Evolutionary conservation across 1,284 basidiomycete genomes (phyloP), one percentile per base, ranked within the genome.

Genomic region (Puccinia novopanici): DNA sequence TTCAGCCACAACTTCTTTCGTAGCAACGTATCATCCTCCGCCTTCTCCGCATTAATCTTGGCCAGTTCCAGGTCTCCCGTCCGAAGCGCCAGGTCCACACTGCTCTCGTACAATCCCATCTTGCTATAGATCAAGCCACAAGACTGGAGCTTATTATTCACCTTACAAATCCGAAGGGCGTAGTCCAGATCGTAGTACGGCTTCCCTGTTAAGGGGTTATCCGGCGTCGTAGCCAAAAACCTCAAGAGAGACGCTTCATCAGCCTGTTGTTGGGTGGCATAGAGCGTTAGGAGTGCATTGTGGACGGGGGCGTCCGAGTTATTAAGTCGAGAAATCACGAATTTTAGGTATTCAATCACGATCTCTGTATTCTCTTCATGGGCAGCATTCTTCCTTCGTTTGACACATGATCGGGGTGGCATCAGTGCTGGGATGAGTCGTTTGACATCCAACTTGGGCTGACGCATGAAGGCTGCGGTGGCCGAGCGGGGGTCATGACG

Each of bases 151-250:
- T 93, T 89, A 6, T 91, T 90, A 59, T 92, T 89, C 22, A 83
- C 81, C 82, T 91, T 89, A 87, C 95, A 99, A 65, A 97, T 87
- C 12, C 97, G 90, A 81, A 99, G 86, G 0, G 96, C 97, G 85
- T 98, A 99, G 87, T 99, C 95, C 54, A 99, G 89, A 84, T 99
- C 96, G 85, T 95, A 99, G 86, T 94, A 97, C 0, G 96, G 95
- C 84, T 91, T 91, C 3, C 90, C 91, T 0, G 93, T 93, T 30
- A 92, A 85, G 0, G 94, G 92, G 85, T 98, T 91, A 24, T 90
- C 89, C 0, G 93, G 94, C 0, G 93, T 91, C 0, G 90, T 90
- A n/a, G 90, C 90, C 54, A 99, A 89, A 87, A 97, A 98, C 34
- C 91, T 90, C 30, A 98, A 88, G 5, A 99, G 89, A 3, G 91